Base-by-base conservation (phyloP, 352 stramenopile species). In the Pythium insidiosum region DNA sequence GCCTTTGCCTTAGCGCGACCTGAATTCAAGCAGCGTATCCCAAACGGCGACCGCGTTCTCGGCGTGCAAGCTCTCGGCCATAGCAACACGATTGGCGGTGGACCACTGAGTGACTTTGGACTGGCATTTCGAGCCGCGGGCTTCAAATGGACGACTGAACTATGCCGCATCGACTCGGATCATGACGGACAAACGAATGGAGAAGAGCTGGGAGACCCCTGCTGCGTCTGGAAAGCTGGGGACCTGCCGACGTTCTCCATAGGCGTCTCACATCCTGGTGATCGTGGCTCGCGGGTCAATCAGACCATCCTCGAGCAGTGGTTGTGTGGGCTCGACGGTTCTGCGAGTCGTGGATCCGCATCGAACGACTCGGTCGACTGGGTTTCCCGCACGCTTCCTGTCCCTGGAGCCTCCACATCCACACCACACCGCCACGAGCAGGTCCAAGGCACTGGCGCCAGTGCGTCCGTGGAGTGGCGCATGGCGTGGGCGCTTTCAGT, bases 191-290 rank as follows among this genome's bases (percentile, higher is more conserved):
- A 56, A 12, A 81, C 60, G 18, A 86, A 86, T 51, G 73, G 73
- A n/a, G 29, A 76, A 44, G 73, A 86, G 38, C 53, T 86, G 10
- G 73, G 71, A 4, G 73, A 86, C 50, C 72, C 71, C 26, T 62
- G 63, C 51, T 86, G 73, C 39, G 45, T 50, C 28, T 64, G 50
- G 49, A 26, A 48, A 12, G 24, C 23, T 19, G 19, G 21, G 15
- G 41, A 42, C 5, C 29, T 36, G 10, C 33, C 55, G 37, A 38
- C 45, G 18, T 61, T 53, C 31, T 30, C 21, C 19, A 39, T 18
- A 7, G 53, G 53, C 26, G 25, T 54, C 12, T 50, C 45, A 11
- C 33, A 65, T 29, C 53, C 47, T 6, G 53, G 45, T 16, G 35
- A 59, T 16, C 31, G 47, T 4, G 43, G 22, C 4, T 35, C 34